Evolutionary conservation across 1,139 yeast species (phyloP), one percentile per base, ranked within the genome.

Genomic region (Pichia sp.): DNA sequence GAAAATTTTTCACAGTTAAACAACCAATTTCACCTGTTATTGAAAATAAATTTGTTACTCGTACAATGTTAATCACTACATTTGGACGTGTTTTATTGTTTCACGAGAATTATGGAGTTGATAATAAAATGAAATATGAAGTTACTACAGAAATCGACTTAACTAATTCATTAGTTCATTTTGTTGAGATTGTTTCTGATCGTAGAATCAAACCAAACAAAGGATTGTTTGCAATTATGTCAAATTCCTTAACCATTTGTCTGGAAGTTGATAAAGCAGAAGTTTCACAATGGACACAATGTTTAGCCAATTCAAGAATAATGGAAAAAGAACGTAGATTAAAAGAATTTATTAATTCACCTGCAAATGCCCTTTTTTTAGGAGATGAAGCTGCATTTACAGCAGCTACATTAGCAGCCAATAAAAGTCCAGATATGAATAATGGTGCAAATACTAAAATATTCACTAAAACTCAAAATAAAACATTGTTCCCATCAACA

Each of bases 251-350:
- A 3, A 67, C 81, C 0, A 68, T 74, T 48, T 66, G 70, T 3
- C 74, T 76, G 60, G 83, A 78, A 52, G 80, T 72, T n/a, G 78
- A 75, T 35, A 74, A 70, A 47, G 62, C 56, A 34, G 81, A 76
- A 32, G 66, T 78, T 0, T 62, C 66, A 25, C 57, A 63, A 15
- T 79, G 85, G 85, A 77, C 84, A 0, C 74, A 70, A 37, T 57
- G 72, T 0, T 61, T 79, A 33, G 75, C 76, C 5, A 71, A 65
- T 46, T 58, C 80, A 0, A 72, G 78, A 50, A 49, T 62, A 6
- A 63, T 65, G 45, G 75, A 72, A 47, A 63, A 62, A 42, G 81
- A 78, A 46, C 64, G 78, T 49, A 39, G 48, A 7, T 50, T 60
- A 13, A 52, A 52, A 32, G 49, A 53, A 23, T 43, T 46, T 7